phyloP scores from a whole-genome alignment of 2,329 filamentous ascomycete genomes.

The Bipolaris zeicola region DNA sequence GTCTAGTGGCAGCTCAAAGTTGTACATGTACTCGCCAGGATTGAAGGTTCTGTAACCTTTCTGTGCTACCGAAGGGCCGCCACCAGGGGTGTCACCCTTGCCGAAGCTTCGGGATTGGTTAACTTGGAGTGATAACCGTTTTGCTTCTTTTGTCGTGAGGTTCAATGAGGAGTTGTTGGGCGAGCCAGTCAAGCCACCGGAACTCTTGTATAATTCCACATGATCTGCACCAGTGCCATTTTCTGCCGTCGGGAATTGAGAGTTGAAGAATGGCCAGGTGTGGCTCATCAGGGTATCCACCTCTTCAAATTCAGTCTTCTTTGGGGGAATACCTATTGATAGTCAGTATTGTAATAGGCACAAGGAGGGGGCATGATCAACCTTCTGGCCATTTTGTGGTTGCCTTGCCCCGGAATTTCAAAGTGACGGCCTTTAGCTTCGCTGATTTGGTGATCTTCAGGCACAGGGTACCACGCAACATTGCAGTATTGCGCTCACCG shows the following conservation, averaged over 20 bases:
- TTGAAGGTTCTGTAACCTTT: conserved; percentile 88
- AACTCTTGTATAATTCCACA: conserved; percentile 60
- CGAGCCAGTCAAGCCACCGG: conserved; percentile 50
- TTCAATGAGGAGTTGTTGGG: conserved; percentile 54
- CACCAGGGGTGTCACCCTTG: conserved; percentile 70
- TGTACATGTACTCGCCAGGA: conserved; percentile 73
- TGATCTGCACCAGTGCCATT: conserved; percentile 67
- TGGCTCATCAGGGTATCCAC: conserved; percentile 86
- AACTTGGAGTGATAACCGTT: conserved; percentile 78
- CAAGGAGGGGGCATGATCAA: conserved; percentile 30
- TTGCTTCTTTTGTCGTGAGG: conserved; percentile 58
- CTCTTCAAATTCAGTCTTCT: conserved; percentile 82
- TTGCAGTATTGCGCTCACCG: conserved; percentile 72
- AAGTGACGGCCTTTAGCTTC: conserved; percentile 88
- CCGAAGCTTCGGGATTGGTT: conserved; percentile 84
- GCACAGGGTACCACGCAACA: conserved; percentile 83
- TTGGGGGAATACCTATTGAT: conserved; percentile 74
- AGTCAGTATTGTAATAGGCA: conserved; percentile 10
- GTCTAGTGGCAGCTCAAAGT: conserved; percentile 84
- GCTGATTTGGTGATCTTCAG: conserved; percentile 84
- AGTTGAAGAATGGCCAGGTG: conserved; percentile 91
- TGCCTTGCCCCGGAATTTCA: conserved; percentile 84
- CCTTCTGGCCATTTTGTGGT: conserved; percentile 96
- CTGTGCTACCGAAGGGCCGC: conserved; percentile 64
- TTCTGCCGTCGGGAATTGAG: conserved; percentile 65